Evolutionary conservation across 305 asterid species (phyloP), one percentile per base, ranked within the genome.

Genomic region (Rubia peregrina): DNA sequence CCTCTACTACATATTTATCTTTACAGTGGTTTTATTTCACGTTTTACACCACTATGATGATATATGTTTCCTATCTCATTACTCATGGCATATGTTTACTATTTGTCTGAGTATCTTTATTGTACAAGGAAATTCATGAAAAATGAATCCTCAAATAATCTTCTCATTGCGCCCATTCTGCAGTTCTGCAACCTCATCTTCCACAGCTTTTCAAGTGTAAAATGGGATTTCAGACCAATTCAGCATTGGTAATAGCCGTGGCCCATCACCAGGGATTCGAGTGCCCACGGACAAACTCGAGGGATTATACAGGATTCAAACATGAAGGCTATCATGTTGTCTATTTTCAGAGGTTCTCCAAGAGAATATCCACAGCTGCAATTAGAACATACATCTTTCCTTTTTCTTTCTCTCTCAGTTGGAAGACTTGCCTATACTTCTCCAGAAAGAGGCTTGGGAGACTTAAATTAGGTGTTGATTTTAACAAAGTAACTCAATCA

Each of bases 141-240:
- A 38, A 44, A n/a, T 36, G 46, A 0, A 42, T 8, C 41, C 9
- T 16, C 1, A 22, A 2, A 55, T 26, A 69, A 73, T 68, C 75
- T 69, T 22, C 48, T 65, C 13, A 19, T 38, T 42, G 40, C 44
- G 48, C 69, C 73, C 86, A 5, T 80, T 83, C 49, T 40, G 62
- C 38, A 74, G 77, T 13, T 71, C 80, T 53, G 24, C 55, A n/a
- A 56, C 48, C 73, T 77, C 77, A 62, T 73, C 79, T 4, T 73
- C 43, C 6, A 41, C 8, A 59, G 73, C 61, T 68, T 33, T 30
- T 30, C 80, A 61, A 61, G 43, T 7, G 84, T 76, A 75, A 94
- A 94, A 84, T 90, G 99, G 67, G 99, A 88, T 80, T 87, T 91
- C 85, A 94, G 72, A 59, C 99, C 97, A 26, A 89, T 89, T 98